phyloP scores from a whole-genome alignment of 2,329 filamentous ascomycete genomes.

The Aspergillus nomiae region DNA sequence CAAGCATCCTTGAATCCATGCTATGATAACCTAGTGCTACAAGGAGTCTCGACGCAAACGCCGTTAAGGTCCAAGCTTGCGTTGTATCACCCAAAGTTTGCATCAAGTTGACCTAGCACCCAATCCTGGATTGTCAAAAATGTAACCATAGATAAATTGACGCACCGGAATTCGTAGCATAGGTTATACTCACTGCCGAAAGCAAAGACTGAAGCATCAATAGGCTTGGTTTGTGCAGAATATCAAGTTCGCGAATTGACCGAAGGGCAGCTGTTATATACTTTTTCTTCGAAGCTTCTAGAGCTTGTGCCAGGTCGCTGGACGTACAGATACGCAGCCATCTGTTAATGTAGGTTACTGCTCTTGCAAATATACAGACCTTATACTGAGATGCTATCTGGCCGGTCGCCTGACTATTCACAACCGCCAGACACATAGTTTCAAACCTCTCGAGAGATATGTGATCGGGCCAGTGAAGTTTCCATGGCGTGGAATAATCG shows the following conservation, averaged over 20 bases:
- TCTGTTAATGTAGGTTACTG: not conserved
- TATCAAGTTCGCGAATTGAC: not conserved
- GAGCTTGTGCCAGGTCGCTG: not conserved
- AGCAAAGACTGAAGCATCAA: not conserved
- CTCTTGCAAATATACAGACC: not conserved
- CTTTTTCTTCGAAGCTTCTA: not conserved
- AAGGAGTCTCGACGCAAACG: not conserved
- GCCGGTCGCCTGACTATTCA: not conserved
- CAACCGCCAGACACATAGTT: not conserved
- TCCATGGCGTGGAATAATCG: not conserved
- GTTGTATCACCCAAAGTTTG: not conserved
- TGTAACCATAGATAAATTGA: not conserved
- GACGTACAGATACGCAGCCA: not conserved
- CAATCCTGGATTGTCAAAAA: not conserved
- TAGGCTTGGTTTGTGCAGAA: not conserved
- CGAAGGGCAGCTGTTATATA: not conserved
- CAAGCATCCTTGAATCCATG: not conserved
- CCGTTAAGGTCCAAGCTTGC: slow-evolving; percentile 3
- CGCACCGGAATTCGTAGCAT: not conserved
- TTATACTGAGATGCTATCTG: not conserved
- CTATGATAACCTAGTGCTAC: slow-evolving; percentile 4
- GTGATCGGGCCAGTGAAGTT: not conserved
- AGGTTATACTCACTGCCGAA: not conserved
- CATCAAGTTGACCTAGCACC: not conserved
- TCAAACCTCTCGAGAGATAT: not conserved